Conservation (phyloP, 2,329 filamentous ascomycete species). For the Colletotrichum shisoi region DNA sequence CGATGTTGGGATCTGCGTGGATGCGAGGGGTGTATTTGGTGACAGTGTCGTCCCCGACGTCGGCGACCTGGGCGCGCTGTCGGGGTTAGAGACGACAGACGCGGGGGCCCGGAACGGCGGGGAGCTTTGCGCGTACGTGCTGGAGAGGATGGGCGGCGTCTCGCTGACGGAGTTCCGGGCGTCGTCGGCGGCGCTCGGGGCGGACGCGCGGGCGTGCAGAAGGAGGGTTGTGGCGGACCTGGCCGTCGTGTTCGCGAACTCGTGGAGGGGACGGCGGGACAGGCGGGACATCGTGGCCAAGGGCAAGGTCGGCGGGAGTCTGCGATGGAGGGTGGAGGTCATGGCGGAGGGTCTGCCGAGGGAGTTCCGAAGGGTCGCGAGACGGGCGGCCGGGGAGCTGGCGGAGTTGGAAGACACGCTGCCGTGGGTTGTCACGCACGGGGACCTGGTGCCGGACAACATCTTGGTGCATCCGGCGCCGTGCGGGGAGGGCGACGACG, state of each 20-base stretch:
- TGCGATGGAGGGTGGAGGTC: conserved; percentile 51
- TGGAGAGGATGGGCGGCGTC: conserved; percentile 54
- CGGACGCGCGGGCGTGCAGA: conserved; percentile 38
- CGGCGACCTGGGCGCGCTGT: conserved; percentile 49
- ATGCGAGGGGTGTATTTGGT: conserved; percentile 53
- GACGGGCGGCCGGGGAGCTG: conserved; percentile 44
- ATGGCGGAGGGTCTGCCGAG: conserved; percentile 50
- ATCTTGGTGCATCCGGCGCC: conserved; percentile 58
- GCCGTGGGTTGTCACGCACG: conserved; percentile 67
- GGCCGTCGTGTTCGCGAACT: conserved; percentile 51
- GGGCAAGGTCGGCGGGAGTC: conserved; percentile 52
- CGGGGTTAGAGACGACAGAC: conserved; percentile 22
- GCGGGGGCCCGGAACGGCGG: background rate
- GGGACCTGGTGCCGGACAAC: conserved; percentile 66
- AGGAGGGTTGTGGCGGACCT: conserved; percentile 52
- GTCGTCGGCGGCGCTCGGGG: conserved; percentile 18
- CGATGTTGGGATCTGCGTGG: conserved; percentile 49
- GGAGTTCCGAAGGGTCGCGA: conserved; percentile 43
- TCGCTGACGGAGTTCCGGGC: conserved; percentile 49
- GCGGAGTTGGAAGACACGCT: conserved; percentile 51
- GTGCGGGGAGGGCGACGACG: background rate
- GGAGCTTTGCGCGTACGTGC: conserved; percentile 51
- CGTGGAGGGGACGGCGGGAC: conserved; percentile 46
- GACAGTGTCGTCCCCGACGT: conserved; percentile 53
- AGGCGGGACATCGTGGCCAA: conserved; percentile 33